A percentile compares a stretch with the other conserved stretches of the same genome.
Evolutionary conservation across 1,284 basidiomycete genomes (phyloP).

Genomic region (Hymenochaete sp.): DNA sequence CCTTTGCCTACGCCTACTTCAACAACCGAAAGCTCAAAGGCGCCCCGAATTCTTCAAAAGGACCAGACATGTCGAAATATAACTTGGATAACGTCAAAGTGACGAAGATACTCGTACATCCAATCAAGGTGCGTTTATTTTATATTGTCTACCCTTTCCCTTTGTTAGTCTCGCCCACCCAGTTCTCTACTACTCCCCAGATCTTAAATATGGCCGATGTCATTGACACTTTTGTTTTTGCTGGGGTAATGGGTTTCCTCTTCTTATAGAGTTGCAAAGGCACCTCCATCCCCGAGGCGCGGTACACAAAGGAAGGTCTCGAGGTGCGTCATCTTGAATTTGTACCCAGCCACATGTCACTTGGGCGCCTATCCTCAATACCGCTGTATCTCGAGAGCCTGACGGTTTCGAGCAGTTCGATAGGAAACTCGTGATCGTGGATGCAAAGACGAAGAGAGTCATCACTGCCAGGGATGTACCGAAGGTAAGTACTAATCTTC

Average conservation of each 20-base stretch:
- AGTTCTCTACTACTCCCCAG: no score
- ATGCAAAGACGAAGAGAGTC: conserved; percentile 40
- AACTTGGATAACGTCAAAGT: conserved; percentile 26
- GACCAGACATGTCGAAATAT: no score
- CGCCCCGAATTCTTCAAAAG: no score
- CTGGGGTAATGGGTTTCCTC: background rate
- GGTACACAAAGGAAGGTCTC: conserved; percentile 53
- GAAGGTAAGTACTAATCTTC: conserved; percentile 36
- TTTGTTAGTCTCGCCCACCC: conserved; percentile 14
- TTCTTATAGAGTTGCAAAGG: conserved; percentile 51
- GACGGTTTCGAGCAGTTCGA: conserved; percentile 43
- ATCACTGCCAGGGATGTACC: conserved; percentile 57
- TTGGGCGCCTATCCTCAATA: conserved; percentile 3
- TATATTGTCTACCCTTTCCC: conserved; percentile 9
- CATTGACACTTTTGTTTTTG: background rate
- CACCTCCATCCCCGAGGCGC: conserved; percentile 45
- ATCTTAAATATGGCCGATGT: no score
- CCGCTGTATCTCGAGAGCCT: conserved; percentile 1
- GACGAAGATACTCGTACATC: conserved; percentile 55
- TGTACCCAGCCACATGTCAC: conserved; percentile 2
- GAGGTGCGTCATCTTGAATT: conserved; percentile 36
- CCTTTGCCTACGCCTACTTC: no score
- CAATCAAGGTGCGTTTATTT: conserved; percentile 48
- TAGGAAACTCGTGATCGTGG: conserved; percentile 59
- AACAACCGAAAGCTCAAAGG: no score